Evolutionary conservation across 495 filamentous ascomycete genomes (phyloP).

Genomic region (Xylaria acuta): DNA sequence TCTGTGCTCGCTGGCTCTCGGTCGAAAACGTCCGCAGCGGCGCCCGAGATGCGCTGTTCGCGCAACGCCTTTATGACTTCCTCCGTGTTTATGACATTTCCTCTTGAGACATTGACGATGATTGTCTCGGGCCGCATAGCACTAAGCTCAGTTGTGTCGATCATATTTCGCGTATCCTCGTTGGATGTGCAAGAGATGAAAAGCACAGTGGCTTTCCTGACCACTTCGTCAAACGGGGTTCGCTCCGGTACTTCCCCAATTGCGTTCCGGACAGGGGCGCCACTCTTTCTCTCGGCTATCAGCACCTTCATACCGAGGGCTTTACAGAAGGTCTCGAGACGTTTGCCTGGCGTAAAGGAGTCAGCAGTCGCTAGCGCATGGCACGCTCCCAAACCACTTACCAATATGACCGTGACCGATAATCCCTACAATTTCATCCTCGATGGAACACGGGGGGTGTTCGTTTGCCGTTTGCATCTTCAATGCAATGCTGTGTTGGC

Average conservation of each 20-base stretch:
- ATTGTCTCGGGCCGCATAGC: slow-evolving; percentile 53
- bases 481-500: slow-evolving; percentile 21
- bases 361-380: neutral
- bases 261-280: slow-evolving; percentile 24
- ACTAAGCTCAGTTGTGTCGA: slow-evolving; percentile 52
- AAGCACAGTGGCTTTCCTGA: slow-evolving; percentile 52
- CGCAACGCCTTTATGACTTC: slow-evolving; percentile 54
- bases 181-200: slow-evolving; percentile 52
- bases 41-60: slow-evolving; percentile 53
- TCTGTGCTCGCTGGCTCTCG: slow-evolving; percentile 52
- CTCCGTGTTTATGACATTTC: slow-evolving; percentile 59
- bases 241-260: slow-evolving; percentile 19
- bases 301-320: slow-evolving; percentile 59
- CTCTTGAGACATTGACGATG: slow-evolving; percentile 60
- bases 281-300: slow-evolving; percentile 53
- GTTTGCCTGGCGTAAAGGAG: slow-evolving; percentile 27
- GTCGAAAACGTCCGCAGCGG: slow-evolving; percentile 59
- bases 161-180: slow-evolving; percentile 47
- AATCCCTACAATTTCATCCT: slow-evolving; percentile 54
- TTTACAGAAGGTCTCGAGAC: slow-evolving; percentile 36
- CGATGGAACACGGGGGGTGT: slow-evolving; percentile 38
- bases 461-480: slow-evolving; percentile 28
- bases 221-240: slow-evolving; percentile 51
- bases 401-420: slow-evolving; percentile 59
- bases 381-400: neutral